phyloP scores from a whole-genome alignment of 768 basidiomycete species.

The Tricholoma flavovirens region DNA sequence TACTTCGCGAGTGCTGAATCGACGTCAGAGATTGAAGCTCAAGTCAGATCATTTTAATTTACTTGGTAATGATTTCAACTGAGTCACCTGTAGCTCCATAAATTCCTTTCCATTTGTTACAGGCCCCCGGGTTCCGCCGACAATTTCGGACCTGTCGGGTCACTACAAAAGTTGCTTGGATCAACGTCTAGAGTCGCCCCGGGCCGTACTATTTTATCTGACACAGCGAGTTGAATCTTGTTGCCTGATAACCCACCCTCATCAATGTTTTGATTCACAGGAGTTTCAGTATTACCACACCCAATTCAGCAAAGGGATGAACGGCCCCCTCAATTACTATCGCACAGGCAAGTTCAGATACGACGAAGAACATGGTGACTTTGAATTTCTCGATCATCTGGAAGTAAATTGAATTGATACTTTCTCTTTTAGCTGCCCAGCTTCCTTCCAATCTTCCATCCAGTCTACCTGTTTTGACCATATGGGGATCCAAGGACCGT shows the following conservation, averaged over 20 bases:
- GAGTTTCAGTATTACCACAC: conserved; percentile 50
- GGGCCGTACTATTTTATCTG: conserved; percentile 20
- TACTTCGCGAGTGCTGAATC: conserved; percentile 54
- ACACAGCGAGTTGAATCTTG: conserved; percentile 15
- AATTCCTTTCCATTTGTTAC: conserved; percentile 29
- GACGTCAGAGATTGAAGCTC: conserved; percentile 48
- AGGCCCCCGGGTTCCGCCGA: conserved; percentile 12
- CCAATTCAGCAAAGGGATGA: conserved; percentile 48
- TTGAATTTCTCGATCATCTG: not conserved
- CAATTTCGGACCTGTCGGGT: conserved; percentile 20
- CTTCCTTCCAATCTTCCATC: conserved; percentile 38
- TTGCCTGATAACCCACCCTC: not conserved
- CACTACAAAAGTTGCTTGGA: conserved; percentile 22
- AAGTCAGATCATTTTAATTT: conserved; percentile 32
- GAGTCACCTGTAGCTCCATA: conserved; percentile 28
- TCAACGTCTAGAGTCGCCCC: conserved; percentile 7
- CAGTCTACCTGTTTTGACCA: conserved; percentile 53
- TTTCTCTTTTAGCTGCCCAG: conserved; percentile 29
- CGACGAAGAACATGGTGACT: conserved; percentile 55
- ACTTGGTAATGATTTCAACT: not conserved
- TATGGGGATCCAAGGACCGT: conserved; percentile 53
- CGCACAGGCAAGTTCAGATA: conserved; percentile 54
- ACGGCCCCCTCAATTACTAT: conserved; percentile 75
- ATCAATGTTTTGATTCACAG: conserved; percentile 26
- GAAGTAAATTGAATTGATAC: not conserved